Percentiles rank a stretch among this genome's conserved stretches.
phyloP scores from a whole-genome alignment of 345 rosid species.

The Laguncularia racemosa region DNA sequence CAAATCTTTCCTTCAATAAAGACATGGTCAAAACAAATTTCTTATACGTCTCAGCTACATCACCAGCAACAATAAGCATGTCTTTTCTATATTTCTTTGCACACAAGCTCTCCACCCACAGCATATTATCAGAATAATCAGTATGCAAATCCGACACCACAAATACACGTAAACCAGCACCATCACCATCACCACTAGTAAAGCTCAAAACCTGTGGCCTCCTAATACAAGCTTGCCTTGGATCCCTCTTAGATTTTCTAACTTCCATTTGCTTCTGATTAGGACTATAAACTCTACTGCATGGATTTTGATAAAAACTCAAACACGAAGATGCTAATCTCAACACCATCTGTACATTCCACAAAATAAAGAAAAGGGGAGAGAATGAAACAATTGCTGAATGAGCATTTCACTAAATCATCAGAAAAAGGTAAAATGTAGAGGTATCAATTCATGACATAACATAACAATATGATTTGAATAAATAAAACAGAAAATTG shows the following conservation, averaged over 20 bases:
- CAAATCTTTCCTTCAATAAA: conserved; percentile 46
- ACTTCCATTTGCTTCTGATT: not conserved
- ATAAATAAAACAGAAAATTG: no score
- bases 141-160: conserved; percentile 58
- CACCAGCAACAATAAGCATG: conserved; percentile 55
- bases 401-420: no score
- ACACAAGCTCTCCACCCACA: conserved; percentile 45
- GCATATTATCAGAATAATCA: conserved; percentile 53
- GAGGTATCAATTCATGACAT: no score
- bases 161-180: conserved; percentile 31
- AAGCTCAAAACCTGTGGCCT: conserved; percentile 24
- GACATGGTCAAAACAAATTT: conserved; percentile 47
- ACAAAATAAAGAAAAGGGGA: not conserved
- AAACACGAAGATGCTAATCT: conserved; percentile 15
- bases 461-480: no score
- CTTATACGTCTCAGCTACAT: conserved; percentile 47
- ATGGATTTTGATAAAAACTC: conserved; percentile 15
- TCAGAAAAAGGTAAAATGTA: no score
- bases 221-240: conserved; percentile 9
- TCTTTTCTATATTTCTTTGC: conserved; percentile 25
- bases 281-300: not conserved
- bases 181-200: conserved; percentile 9
- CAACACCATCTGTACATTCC: conserved; percentile 7
- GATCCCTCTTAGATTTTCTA: conserved; percentile 7
- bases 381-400: no score